These are phyloP conservation scores for Ogataea populi-albae DNA, from an alignment of 805 yeast species.

Conservation along the genomic window DNA sequence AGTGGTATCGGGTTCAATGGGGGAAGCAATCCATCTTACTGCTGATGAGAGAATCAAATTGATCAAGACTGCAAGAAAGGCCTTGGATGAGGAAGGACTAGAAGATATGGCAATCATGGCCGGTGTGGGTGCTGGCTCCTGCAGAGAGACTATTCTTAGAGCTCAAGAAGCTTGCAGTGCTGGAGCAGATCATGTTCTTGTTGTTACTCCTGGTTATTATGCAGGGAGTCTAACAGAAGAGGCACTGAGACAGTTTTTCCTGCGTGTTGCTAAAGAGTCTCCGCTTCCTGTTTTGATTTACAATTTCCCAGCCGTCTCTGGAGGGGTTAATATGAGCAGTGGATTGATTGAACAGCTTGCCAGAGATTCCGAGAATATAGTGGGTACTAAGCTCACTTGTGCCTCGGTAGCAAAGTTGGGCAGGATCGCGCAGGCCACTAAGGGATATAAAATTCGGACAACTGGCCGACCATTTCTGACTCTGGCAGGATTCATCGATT, in stretches of 20 bases:
- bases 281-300: slow-evolving; percentile 37
- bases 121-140: slow-evolving; percentile 31
- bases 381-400: slow-evolving; percentile 16
- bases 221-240: slow-evolving; percentile 32
- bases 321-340: slow-evolving; percentile 28
- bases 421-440: slow-evolving; percentile 13
- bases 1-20: slow-evolving; percentile 40
- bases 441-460: slow-evolving; percentile 3
- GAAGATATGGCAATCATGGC: slow-evolving; percentile 29
- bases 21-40: slow-evolving; percentile 37
- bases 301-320: slow-evolving; percentile 37
- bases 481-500: slow-evolving; percentile 17
- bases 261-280: slow-evolving; percentile 31
- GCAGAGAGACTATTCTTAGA: slow-evolving; percentile 30
- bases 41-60: slow-evolving; percentile 31
- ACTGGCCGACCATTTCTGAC: slow-evolving; percentile 13
- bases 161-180: slow-evolving; percentile 27
- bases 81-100: slow-evolving; percentile 33
- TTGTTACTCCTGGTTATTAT: slow-evolving; percentile 37
- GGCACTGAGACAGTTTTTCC: slow-evolving; percentile 34
- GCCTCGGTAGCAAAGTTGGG: slow-evolving; percentile 17
- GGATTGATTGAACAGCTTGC: slow-evolving; percentile 13
- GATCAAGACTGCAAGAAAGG: slow-evolving; percentile 30
- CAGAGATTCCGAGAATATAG: slow-evolving; percentile 9
- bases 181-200: slow-evolving; percentile 36